phyloP scores from a whole-genome alignment of 768 basidiomycete genomes.

The Tricholoma furcatifolium region DNA sequence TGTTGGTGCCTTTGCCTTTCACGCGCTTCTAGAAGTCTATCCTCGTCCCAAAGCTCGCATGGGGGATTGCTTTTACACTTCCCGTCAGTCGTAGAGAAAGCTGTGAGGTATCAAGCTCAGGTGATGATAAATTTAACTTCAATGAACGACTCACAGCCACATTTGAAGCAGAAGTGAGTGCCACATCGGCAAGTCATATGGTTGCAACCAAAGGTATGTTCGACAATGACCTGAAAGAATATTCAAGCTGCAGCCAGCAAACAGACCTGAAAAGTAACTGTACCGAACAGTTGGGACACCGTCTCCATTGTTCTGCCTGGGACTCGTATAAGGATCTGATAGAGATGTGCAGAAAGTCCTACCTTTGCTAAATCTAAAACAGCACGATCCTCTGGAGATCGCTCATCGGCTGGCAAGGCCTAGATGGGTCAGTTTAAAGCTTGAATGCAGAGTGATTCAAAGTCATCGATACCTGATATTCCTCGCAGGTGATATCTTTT shows the following conservation, averaged over 20 bases:
- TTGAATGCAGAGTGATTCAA: no score
- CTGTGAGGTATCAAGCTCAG: constrained; percentile 1
- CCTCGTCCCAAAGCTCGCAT: constrained; percentile 38
- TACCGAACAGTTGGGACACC: constrained; percentile 33
- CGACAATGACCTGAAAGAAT: constrained; percentile 21
- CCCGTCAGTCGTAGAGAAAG: constrained; percentile 19
- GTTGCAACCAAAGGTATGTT: constrained; percentile 32
- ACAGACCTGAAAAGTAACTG: background rate
- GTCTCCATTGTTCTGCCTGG: constrained; percentile 38
- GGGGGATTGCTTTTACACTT: constrained; percentile 30
- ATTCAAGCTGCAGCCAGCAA: background rate
- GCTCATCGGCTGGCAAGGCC: constrained; percentile 34
- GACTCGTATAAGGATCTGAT: background rate
- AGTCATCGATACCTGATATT: constrained; percentile 12
- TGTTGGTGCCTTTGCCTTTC: constrained; percentile 19
- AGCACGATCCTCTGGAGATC: constrained; percentile 36
- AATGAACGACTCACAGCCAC: constrained; percentile 29
- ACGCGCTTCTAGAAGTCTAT: constrained; percentile 32
- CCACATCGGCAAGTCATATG: constrained; percentile 41
- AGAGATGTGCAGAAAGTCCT: background rate
- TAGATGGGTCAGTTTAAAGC: constrained; percentile 8
- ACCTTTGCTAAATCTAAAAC: constrained; percentile 33
- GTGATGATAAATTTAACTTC: background rate
- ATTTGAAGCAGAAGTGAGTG: constrained; percentile 41
- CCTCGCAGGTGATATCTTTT: constrained; percentile 9